phyloP scores from a whole-genome alignment of 768 basidiomycete species.

The Pleurotus tuoliensis region DNA sequence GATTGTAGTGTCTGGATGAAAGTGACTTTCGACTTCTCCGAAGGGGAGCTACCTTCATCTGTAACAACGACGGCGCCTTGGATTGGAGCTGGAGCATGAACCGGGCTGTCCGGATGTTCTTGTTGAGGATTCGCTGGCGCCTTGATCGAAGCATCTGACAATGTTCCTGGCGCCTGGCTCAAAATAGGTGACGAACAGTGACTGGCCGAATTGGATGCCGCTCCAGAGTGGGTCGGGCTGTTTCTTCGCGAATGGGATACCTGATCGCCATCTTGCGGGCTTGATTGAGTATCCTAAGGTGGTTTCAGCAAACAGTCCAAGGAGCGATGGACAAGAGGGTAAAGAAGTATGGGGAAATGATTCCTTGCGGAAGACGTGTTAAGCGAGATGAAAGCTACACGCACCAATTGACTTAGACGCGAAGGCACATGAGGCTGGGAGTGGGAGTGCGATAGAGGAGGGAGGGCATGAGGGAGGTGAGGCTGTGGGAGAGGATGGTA shows the following conservation, averaged over 20 bases:
- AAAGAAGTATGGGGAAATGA: neutral
- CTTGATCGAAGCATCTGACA: neutral
- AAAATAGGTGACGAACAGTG: neutral
- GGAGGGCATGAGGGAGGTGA: neutral
- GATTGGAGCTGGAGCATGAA: slow-evolving; percentile 16
- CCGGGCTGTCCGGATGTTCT: neutral
- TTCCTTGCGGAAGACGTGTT: neutral
- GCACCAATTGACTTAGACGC: slow-evolving; percentile 30
- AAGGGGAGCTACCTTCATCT: slow-evolving; percentile 6
- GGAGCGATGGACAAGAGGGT: neutral
- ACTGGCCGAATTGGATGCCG: slow-evolving; percentile 3
- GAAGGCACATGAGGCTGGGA: slow-evolving; percentile 27
- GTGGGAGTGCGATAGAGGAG: slow-evolving; percentile 10
- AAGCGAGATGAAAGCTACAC: slow-evolving; percentile 12
- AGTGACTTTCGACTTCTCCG: slow-evolving; percentile 37
- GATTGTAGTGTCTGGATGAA: slow-evolving; percentile 55
- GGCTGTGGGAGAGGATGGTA: slow-evolving; percentile 10
- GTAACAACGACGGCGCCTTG: slow-evolving; percentile 13
- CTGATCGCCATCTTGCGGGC: neutral
- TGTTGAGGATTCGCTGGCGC: no score
- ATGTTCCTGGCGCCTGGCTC: neutral
- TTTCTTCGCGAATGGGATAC: neutral
- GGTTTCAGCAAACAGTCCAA: no score
- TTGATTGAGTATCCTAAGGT: no score
- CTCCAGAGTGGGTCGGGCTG: neutral